A percentile compares a stretch with the other conserved stretches of the same genome.
Evolutionary conservation across 2,329 filamentous ascomycete genomes (phyloP).

Genomic region (Claviceps digitariae): DNA sequence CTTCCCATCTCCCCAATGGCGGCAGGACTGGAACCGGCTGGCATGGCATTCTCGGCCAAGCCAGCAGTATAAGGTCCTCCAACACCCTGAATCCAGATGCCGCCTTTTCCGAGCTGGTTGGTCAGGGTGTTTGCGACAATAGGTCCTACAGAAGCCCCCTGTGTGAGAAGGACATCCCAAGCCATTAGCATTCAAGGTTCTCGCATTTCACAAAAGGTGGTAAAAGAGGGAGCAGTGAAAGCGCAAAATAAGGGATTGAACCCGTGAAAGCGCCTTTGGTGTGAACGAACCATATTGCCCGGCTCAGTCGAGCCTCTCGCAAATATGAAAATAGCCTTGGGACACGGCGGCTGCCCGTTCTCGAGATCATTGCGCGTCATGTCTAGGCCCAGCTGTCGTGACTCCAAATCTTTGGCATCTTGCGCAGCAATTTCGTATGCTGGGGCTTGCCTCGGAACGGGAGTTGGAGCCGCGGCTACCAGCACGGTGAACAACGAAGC

Average conservation of each 20-base stretch:
- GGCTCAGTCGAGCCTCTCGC: slow-evolving; percentile 25
- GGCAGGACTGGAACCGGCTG: slow-evolving; percentile 20
- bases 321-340: slow-evolving; percentile 24
- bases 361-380: slow-evolving; percentile 16
- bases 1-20: slow-evolving; percentile 27
- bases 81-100: slow-evolving; percentile 31
- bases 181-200: too few relatives aligned
- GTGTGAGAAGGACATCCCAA: too few relatives aligned
- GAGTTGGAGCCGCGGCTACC: slow-evolving; percentile 3
- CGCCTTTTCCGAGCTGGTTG: slow-evolving; percentile 10
- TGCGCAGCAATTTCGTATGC: neutral
- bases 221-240: too few relatives aligned
- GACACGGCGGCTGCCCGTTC: slow-evolving; percentile 17
- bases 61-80: slow-evolving; percentile 24
- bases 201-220: too few relatives aligned
- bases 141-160: slow-evolving; percentile 12
- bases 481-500: slow-evolving; percentile 8
- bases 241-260: too few relatives aligned
- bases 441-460: neutral
- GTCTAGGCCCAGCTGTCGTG: neutral
- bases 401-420: neutral
- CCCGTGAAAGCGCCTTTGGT: neutral
- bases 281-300: slow-evolving; percentile 25
- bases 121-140: slow-evolving; percentile 16
- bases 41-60: slow-evolving; percentile 22